Conservation (phyloP, 495 filamentous ascomycete species). For the Penicillium alfredii region DNA sequence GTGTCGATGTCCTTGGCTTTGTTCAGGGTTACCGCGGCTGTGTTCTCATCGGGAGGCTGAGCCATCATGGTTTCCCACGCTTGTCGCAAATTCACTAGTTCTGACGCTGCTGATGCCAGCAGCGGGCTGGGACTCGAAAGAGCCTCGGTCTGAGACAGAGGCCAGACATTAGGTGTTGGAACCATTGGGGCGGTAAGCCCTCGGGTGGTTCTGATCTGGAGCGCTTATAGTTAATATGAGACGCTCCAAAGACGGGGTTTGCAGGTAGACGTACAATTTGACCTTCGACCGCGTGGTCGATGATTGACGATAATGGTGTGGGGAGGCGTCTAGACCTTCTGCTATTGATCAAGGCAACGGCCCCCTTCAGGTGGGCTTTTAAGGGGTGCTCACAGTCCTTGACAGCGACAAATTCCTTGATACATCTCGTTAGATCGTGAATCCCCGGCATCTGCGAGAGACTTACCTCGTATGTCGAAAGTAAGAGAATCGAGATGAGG, state of each 20-base stretch:
- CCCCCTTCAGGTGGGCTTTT: conserved; percentile 30
- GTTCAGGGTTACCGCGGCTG: conserved; percentile 15
- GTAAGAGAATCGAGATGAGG: conserved; percentile 55
- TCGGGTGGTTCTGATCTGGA: conserved; percentile 25
- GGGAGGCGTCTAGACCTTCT: conserved; percentile 11
- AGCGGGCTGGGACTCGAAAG: conserved; percentile 16
- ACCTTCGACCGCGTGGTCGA: conserved; percentile 25
- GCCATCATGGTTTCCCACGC: conserved; percentile 17
- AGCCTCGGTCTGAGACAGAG: conserved; percentile 11
- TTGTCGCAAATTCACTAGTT: conserved; percentile 25
- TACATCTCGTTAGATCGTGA: not conserved
- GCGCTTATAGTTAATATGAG: not conserved
- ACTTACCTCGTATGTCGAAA: conserved; percentile 60
- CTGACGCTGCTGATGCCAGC: conserved; percentile 19
- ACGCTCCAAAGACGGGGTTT: not conserved
- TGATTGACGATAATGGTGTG: conserved; percentile 9
- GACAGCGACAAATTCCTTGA: conserved; percentile 28
- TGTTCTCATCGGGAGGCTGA: conserved; percentile 2
- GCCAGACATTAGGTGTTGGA: conserved; percentile 26
- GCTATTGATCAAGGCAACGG: conserved; percentile 31
- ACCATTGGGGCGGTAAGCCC: conserved; percentile 18
- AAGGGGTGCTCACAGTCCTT: conserved; percentile 19
- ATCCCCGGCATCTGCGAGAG: not conserved
- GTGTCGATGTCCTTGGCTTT: conserved; percentile 25
- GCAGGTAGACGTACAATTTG: conserved; percentile 25